Conservation (phyloP, 2,329 filamentous ascomycete species). For the Phaeomoniella chlamydospora region DNA sequence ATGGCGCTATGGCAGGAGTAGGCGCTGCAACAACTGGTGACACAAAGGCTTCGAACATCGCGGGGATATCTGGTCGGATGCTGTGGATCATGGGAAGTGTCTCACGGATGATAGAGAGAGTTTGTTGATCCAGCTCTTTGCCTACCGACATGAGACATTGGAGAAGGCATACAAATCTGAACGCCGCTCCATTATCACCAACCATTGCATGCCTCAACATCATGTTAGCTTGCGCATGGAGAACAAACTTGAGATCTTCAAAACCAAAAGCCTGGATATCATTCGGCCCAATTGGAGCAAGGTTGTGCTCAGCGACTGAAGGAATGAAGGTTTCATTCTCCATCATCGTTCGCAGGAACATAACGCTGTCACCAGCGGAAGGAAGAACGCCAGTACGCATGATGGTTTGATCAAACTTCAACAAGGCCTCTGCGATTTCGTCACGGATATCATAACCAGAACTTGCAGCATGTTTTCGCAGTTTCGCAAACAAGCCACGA, state of each 20-base stretch:
- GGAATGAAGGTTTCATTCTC: constrained; percentile 50
- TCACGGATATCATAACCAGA: constrained; percentile 27
- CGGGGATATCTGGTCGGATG: constrained; percentile 29
- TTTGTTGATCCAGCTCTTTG: constrained; percentile 39
- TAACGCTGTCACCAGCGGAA: constrained; percentile 40
- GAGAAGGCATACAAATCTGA: constrained; percentile 47
- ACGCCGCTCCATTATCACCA: constrained; percentile 41
- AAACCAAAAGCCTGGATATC: constrained; percentile 40
- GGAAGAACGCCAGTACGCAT: constrained; percentile 36
- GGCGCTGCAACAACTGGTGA: constrained; percentile 16
- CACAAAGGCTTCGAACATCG: constrained; percentile 42
- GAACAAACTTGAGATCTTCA: constrained; percentile 39
- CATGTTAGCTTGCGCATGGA: constrained; percentile 43
- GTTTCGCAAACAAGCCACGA: constrained; percentile 74
- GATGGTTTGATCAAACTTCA: constrained; percentile 49
- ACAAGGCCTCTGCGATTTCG: constrained; percentile 75
- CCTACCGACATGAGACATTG: constrained; percentile 40
- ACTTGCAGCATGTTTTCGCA: constrained; percentile 45
- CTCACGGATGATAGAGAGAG: constrained; percentile 42
- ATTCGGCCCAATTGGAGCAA: constrained; percentile 45
- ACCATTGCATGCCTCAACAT: constrained; percentile 22
- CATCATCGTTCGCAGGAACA: constrained; percentile 48
- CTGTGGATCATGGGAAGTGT: constrained; percentile 37
- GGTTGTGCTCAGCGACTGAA: constrained; percentile 43
- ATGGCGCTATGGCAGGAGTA: constrained; percentile 30